These are phyloP conservation scores for Hemileccinum impolitum DNA, from an alignment of 768 basidiomycete genomes.

Conservation along the genomic window DNA sequence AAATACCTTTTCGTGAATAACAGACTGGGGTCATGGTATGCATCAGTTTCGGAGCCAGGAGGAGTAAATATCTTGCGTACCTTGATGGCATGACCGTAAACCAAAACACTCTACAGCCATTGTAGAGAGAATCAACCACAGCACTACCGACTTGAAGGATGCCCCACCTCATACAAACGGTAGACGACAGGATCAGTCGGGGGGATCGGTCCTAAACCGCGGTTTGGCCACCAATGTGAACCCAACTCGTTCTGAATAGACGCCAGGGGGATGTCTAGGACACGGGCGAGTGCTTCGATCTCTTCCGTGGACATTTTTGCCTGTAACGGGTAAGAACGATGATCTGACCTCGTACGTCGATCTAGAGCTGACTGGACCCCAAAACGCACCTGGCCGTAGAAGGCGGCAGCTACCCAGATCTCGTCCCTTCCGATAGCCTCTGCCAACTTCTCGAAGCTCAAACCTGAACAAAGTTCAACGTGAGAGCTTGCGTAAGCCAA, in stretches of 20 bases:
- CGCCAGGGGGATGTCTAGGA: slow-evolving; percentile 46
- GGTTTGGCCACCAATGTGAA: slow-evolving; percentile 71
- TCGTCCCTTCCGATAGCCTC: slow-evolving; percentile 68
- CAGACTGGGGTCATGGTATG: slow-evolving; percentile 38
- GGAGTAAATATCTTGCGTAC: slow-evolving; percentile 28
- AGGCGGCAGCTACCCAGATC: slow-evolving; percentile 78
- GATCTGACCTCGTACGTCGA: not conserved
- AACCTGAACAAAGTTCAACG: slow-evolving; percentile 35
- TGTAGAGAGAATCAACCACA: not conserved
- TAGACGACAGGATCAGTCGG: slow-evolving; percentile 81
- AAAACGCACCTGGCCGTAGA: slow-evolving; percentile 68
- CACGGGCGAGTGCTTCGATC: slow-evolving; percentile 45
- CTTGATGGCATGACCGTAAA: slow-evolving; percentile 81
- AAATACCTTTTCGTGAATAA: slow-evolving; percentile 73
- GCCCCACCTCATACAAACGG: slow-evolving; percentile 69
- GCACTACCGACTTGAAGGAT: not conserved
- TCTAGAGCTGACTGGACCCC: not conserved
- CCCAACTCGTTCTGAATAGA: slow-evolving; percentile 48
- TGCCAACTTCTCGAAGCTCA: slow-evolving; percentile 69
- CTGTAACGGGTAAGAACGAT: slow-evolving; percentile 31
- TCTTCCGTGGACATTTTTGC: slow-evolving; percentile 68
- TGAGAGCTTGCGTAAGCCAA: not conserved
- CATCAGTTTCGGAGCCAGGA: not conserved
- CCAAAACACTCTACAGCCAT: slow-evolving; percentile 53
- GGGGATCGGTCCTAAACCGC: slow-evolving; percentile 62